These are phyloP conservation scores for Cunninghamia lanceolata DNA, from an alignment of 75 land plant genomes.

Conservation along the genomic window DNA sequence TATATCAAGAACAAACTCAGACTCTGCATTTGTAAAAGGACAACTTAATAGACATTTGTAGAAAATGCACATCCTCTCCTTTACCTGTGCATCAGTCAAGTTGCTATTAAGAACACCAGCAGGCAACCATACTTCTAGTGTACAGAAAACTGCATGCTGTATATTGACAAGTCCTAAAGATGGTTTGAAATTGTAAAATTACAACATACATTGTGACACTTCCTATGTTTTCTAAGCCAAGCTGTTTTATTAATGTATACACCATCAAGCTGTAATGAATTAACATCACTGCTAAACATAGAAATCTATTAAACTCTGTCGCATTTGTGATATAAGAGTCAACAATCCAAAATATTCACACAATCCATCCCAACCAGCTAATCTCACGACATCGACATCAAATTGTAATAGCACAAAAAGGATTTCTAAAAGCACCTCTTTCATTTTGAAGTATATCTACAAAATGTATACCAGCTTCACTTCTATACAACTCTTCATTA, in stretches of 20 bases:
- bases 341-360: neutral
- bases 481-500: constrained; percentile 14
- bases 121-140: neutral
- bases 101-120: neutral
- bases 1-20: neutral
- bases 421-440: neutral
- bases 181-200: neutral
- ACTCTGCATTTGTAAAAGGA: neutral
- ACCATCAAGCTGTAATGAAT: neutral
- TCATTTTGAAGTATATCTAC: constrained; percentile 10
- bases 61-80: neutral
- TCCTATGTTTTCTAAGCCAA: neutral
- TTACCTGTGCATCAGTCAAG: neutral
- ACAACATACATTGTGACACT: neutral
- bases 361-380: neutral
- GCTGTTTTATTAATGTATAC: neutral
- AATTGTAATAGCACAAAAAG: constrained; percentile 1
- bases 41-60: too few species aligned
- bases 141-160: neutral
- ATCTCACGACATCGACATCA: neutral
- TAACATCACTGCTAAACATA: neutral
- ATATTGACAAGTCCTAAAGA: neutral
- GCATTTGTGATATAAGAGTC: neutral
- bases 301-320: neutral
- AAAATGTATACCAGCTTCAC: constrained; percentile 13